Evolutionary conservation across 2,329 filamentous ascomycete species (phyloP).

Genomic region (Penicillium sp.): DNA sequence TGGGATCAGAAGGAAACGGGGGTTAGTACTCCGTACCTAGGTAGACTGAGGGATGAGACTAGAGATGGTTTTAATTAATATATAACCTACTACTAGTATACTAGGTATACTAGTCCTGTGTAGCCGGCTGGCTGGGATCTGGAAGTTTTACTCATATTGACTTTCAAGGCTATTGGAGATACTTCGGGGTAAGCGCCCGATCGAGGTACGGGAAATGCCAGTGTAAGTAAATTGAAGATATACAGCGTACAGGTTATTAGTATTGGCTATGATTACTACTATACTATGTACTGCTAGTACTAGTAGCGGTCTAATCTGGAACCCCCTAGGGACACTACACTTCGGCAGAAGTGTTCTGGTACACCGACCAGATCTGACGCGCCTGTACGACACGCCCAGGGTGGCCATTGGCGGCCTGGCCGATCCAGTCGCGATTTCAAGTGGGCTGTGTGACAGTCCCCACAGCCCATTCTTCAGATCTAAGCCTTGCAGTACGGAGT

Average conservation of each 20-base stretch:
- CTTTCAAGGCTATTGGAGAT: not conserved
- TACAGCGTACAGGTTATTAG: too few species aligned
- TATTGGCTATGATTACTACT: too few species aligned
- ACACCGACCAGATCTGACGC: not conserved
- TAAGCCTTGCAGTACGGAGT: too few species aligned
- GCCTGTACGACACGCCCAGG: not conserved
- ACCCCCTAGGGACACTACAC: not conserved
- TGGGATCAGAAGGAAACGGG: not conserved
- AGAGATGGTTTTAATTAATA: not conserved
- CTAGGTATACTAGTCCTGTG: not conserved
- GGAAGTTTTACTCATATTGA: not conserved
- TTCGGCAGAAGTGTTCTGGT: too few species aligned
- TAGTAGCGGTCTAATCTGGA: too few species aligned
- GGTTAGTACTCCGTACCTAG: too few species aligned
- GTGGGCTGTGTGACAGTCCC: constrained; percentile 17
- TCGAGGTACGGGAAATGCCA: not conserved
- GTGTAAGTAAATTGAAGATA: too few species aligned
- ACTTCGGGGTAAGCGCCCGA: not conserved
- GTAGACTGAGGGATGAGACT: not conserved
- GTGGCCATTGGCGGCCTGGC: not conserved
- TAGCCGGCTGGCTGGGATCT: too few species aligned
- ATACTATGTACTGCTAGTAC: too few species aligned
- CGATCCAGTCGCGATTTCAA: constrained; percentile 22
- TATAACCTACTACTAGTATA: not conserved
- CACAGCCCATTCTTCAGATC: constrained; percentile 19